A percentile compares a stretch with the other conserved stretches of the same genome.
phyloP scores from a whole-genome alignment of 148 eudicot species.

The Arbutus unedo region DNA sequence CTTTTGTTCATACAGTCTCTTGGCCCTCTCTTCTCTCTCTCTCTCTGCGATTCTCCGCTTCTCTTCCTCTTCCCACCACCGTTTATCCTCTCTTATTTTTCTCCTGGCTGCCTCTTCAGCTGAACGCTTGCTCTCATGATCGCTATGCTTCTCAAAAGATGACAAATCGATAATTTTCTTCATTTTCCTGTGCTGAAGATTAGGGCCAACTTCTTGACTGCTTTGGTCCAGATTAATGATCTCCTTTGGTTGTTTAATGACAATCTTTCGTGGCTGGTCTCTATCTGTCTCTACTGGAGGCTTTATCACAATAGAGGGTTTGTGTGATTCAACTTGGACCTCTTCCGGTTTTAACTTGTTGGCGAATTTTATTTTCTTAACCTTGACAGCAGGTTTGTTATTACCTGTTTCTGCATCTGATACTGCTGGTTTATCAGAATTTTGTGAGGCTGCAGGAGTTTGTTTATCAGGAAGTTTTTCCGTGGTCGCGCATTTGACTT shows the following conservation, averaged over 20 bases:
- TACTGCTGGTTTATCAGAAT: slow-evolving; percentile 50
- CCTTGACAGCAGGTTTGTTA: slow-evolving; percentile 51
- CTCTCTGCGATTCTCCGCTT: slow-evolving; percentile 58
- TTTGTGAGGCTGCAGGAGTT: slow-evolving; percentile 40
- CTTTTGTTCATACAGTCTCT: slow-evolving; percentile 45
- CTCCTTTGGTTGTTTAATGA: slow-evolving; percentile 79
- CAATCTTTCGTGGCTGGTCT: slow-evolving; percentile 56
- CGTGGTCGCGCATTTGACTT: slow-evolving; percentile 67
- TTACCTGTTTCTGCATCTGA: slow-evolving; percentile 63
- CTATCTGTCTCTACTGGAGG: slow-evolving; percentile 73
- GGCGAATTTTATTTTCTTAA: slow-evolving; percentile 66
- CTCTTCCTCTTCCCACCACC: slow-evolving; percentile 76
- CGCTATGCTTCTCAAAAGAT: slow-evolving; percentile 38
- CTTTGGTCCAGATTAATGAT: slow-evolving; percentile 51
- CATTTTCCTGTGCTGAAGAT: slow-evolving; percentile 54
- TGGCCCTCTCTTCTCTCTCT: slow-evolving; percentile 48
- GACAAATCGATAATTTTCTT: slow-evolving; percentile 72
- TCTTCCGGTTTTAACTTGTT: slow-evolving; percentile 66
- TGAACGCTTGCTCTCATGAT: slow-evolving; percentile 30
- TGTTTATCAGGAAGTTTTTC: slow-evolving; percentile 61
- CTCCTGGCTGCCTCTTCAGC: slow-evolving; percentile 42
- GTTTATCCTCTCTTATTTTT: slow-evolving; percentile 45
- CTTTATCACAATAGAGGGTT: slow-evolving; percentile 62
- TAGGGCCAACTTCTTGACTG: slow-evolving; percentile 57
- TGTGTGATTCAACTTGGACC: slow-evolving; percentile 50